A percentile compares a stretch with the other conserved stretches of the same genome.
phyloP scores from a whole-genome alignment of 148 eudicot genomes.

The Oxyria digyna region DNA sequence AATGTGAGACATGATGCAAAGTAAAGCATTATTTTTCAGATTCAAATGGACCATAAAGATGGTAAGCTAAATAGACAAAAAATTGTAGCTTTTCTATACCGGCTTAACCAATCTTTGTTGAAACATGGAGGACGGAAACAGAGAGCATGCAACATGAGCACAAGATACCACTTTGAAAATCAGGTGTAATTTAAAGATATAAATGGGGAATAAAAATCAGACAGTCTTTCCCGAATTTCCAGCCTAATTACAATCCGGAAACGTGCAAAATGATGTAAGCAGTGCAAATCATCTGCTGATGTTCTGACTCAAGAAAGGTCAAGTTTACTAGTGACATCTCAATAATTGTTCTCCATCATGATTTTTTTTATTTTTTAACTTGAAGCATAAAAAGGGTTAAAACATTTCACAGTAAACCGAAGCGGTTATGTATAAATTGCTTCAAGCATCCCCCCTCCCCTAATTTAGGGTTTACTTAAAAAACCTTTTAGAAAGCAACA shows the following conservation, averaged over 20 bases:
- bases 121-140: not conserved
- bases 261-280: too few species aligned
- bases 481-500: not conserved
- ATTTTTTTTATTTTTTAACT: too few species aligned
- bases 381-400: not conserved
- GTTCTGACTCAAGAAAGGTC: too few species aligned
- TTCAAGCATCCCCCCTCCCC: not conserved
- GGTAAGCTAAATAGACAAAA: not conserved
- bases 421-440: not conserved
- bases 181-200: too few species aligned
- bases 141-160: not conserved
- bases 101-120: not conserved
- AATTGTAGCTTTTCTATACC: too few species aligned
- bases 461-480: not conserved
- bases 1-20: not conserved
- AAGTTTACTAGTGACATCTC: too few species aligned
- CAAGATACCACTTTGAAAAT: not conserved
- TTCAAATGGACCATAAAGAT: too few species aligned
- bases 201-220: too few species aligned
- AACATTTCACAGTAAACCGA: not conserved
- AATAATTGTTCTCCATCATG: too few species aligned
- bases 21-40: not conserved
- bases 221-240: too few species aligned
- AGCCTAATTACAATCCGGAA: too few species aligned
- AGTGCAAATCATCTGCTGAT: too few species aligned